Evolutionary conservation across 257 asterid species (phyloP).

Genomic region (Misopates orontium): DNA sequence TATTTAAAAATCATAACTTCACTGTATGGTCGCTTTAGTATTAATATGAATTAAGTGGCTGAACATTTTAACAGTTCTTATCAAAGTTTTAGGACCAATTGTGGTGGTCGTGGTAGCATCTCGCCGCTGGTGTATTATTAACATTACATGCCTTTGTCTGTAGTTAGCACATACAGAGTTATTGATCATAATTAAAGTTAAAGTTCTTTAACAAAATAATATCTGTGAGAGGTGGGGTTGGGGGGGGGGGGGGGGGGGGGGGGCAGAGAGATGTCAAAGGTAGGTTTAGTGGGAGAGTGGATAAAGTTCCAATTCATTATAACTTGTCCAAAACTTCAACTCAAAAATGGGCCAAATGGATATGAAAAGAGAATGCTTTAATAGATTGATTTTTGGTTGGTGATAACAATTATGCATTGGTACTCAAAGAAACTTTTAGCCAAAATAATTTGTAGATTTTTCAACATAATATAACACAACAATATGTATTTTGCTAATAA

Average conservation of each 20-base stretch:
- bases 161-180: conserved; percentile 22
- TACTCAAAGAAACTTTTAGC: too few relatives aligned
- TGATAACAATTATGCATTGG: conserved; percentile 8
- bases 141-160: conserved; percentile 26
- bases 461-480: too few relatives aligned
- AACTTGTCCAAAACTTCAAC: conserved; percentile 36
- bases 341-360: conserved; percentile 13
- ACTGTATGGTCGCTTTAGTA: not conserved
- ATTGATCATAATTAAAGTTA: conserved; percentile 19
- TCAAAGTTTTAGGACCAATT: not conserved
- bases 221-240: conserved; percentile 23
- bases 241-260: conserved; percentile 37
- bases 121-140: conserved; percentile 8
- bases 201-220: conserved; percentile 20
- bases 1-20: not conserved
- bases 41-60: not conserved
- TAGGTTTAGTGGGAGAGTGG: conserved; percentile 41
- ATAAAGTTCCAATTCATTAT: conserved; percentile 33
- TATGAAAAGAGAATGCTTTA: conserved; percentile 7
- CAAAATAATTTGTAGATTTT: too few relatives aligned
- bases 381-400: conserved; percentile 33
- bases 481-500: too few relatives aligned
- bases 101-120: not conserved
- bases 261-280: not conserved
- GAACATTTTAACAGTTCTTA: too few relatives aligned